A percentile compares a stretch with the other conserved stretches of the same genome.
phyloP scores from a whole-genome alignment of 2,329 filamentous ascomycete species.

The Paraphaeosphaeria sporulosa region DNA sequence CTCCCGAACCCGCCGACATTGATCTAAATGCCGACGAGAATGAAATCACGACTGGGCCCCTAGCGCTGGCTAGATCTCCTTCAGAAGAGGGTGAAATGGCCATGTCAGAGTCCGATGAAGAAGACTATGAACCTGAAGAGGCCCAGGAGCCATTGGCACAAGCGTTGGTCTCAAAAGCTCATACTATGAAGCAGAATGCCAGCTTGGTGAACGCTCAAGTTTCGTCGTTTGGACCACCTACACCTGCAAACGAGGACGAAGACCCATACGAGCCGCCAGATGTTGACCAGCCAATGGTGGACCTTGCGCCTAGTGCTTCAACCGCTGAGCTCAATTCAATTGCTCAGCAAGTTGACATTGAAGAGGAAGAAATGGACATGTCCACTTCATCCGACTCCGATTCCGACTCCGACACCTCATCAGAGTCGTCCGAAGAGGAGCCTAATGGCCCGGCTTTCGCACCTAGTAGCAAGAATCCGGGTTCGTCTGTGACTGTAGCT shows the following conservation, averaged over 20 bases:
- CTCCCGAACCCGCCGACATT: constrained; percentile 33
- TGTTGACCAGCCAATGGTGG: constrained; percentile 28
- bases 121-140: constrained; percentile 45
- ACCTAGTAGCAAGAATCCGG: constrained; percentile 20
- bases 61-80: constrained; percentile 21
- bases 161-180: background rate
- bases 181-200: background rate
- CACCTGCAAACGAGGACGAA: constrained; percentile 36
- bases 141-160: constrained; percentile 15
- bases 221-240: constrained; percentile 14
- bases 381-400: constrained; percentile 30
- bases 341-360: constrained; percentile 21
- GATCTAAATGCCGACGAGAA: background rate
- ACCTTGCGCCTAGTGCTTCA: constrained; percentile 12
- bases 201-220: background rate
- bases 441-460: constrained; percentile 31
- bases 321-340: background rate
- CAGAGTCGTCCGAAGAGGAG: constrained; percentile 8
- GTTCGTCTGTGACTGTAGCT: constrained; percentile 32
- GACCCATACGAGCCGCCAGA: constrained; percentile 44
- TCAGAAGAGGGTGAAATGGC: constrained; percentile 45
- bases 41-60: background rate
- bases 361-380: constrained; percentile 47
- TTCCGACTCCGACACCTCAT: constrained; percentile 27
- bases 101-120: constrained; percentile 45